Conservation (phyloP, 371 early-diverging fungal species). For the Mortierella sp. region DNA sequence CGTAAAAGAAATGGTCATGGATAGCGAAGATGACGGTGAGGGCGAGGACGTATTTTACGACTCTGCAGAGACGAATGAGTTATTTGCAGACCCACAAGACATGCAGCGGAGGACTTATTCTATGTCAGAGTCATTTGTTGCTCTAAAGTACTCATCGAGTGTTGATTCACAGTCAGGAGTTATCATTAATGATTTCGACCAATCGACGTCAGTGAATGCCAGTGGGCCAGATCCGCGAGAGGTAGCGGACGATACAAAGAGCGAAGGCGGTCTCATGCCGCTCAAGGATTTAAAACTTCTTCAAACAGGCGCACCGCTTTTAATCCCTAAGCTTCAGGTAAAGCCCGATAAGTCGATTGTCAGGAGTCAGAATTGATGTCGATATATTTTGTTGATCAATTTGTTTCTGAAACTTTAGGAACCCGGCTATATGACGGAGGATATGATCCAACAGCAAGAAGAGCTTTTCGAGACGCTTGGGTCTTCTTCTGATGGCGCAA, state of each 20-base stretch:
- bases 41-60: constrained; percentile 47
- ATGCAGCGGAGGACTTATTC: constrained; percentile 51
- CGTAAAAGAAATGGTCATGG: not conserved
- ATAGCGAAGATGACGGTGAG: constrained; percentile 26
- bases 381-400: too few species aligned
- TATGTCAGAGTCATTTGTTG: constrained; percentile 63
- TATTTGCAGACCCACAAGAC: constrained; percentile 13
- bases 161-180: constrained; percentile 56
- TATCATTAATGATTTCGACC: constrained; percentile 27
- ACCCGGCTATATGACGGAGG: constrained; percentile 89
- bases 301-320: constrained; percentile 69
- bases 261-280: constrained; percentile 54
- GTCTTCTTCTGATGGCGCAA: constrained; percentile 77
- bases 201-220: constrained; percentile 37
- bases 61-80: constrained; percentile 28
- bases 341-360: too few species aligned
- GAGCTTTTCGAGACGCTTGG: constrained; percentile 83
- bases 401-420: constrained; percentile 59
- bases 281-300: constrained; percentile 62
- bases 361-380: not conserved
- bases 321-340: constrained; percentile 82
- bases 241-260: constrained; percentile 49
- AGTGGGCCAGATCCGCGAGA: constrained; percentile 45
- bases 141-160: constrained; percentile 62
- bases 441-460: constrained; percentile 88